Evolutionary conservation across 768 basidiomycete genomes (phyloP), one percentile per base, ranked within the genome.

Genomic region (Boletus rubropictus): DNA sequence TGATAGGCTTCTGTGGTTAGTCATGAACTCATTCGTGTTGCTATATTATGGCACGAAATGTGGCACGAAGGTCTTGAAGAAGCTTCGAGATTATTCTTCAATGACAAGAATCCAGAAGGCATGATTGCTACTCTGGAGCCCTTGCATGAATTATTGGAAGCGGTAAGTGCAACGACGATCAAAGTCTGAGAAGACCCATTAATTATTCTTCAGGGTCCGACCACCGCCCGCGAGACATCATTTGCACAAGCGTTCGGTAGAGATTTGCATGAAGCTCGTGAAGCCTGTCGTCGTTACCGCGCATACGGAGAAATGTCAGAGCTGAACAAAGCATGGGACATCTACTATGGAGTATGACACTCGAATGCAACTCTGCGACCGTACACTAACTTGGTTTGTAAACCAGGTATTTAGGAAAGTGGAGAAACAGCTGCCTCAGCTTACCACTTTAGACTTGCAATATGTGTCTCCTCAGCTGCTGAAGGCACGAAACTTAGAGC

Each of bases 31-130:
- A 97, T 98, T 49, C 85, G 96, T 17, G 90, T 98, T 7, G 95
- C 96, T 7, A 98, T 99, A 50, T 72, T 99, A 10, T 99, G 96
- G 96, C 94, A 98, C 57, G 96, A 99, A 65, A 73, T 93, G 53
- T 99, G 96, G 96, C 93, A 97, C 58, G 96, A 99, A 69, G 93
- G 91, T 15, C 73, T 99, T 18, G 96, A 99, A 69, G 96, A 99
- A 66, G 96, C 96, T 6, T 96, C 94, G 7, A 80, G 96, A 34
- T 70, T 92, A 38, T 99, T 93, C 71, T 99, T 94, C 74, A 93
- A 90, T 9, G 96, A 98, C 57, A 88, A 91, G 59, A 96, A 99
- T 64, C 86, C 95, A 2, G 88, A 91, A 49, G 96, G 89, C 6
- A 99, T 99, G 96, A 96, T 97, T 57, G 84, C 83, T 20, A 86